Evolutionary conservation across 225 moss, liverwort and hornwort genomes (phyloP).

Genomic region (Bryoerythrophyllum caledonicum): DNA sequence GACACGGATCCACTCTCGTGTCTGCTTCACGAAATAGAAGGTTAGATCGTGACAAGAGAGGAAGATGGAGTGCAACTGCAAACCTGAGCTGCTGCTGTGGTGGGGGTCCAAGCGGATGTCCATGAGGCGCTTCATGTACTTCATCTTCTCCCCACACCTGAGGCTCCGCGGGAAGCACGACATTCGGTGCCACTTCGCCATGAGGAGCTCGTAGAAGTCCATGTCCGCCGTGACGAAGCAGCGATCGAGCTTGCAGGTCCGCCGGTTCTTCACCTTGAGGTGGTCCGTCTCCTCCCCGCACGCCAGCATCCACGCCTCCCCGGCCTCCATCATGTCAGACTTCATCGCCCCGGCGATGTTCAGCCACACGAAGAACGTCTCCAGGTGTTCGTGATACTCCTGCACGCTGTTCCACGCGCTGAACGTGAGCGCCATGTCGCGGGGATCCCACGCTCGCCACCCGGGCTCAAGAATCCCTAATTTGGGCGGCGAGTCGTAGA

Average conservation of each 20-base stretch:
- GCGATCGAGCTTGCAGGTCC: constrained; percentile 24
- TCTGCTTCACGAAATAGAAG: neutral
- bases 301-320: constrained; percentile 37
- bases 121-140: constrained; percentile 31
- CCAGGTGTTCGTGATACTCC: constrained; percentile 28
- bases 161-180: constrained; percentile 14
- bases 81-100: neutral
- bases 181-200: constrained; percentile 29
- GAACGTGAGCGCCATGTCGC: constrained; percentile 15
- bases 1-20: constrained; percentile 5
- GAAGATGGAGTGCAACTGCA: neutral
- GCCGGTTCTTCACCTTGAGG: constrained; percentile 23
- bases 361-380: constrained; percentile 28
- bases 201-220: constrained; percentile 30
- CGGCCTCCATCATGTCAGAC: constrained; percentile 26
- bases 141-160: constrained; percentile 36
- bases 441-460: constrained; percentile 27
- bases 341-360: constrained; percentile 26
- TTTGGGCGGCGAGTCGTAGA: constrained; percentile 21
- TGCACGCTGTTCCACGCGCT: constrained; percentile 6
- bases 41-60: neutral
- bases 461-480: constrained; percentile 11
- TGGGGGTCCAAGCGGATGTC: constrained; percentile 32
- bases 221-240: constrained; percentile 31
- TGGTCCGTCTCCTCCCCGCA: constrained; percentile 31